Evolutionary conservation across 768 basidiomycete genomes (phyloP), one percentile per base, ranked within the genome.

Genomic region (Phlebiopsis flavidoalba): DNA sequence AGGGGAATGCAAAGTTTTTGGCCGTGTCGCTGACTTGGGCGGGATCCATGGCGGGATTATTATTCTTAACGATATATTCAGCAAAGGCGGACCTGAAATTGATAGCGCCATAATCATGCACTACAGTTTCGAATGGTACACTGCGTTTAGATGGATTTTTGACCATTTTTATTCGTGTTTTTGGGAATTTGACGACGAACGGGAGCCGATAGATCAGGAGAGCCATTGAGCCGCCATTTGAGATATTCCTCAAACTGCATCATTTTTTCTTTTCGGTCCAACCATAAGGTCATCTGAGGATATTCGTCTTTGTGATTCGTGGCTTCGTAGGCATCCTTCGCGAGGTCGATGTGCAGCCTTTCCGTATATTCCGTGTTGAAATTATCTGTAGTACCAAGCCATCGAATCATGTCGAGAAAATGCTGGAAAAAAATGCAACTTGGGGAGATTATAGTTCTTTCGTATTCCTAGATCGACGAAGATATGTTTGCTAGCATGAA

Each of bases 271-370:
- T 72, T 68, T 2, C 73, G 65, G 1, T 58, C 49, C 0, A 81
- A 67, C 75, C 75, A 78, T 0, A 53, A 26, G 0, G 73, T 72
- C 80, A 81, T 81, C 58, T 79, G 79, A 14, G 65, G 49, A 2
- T 64, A 57, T 59, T 68, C 69, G 31, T 70, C 61, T 24, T 63
- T 61, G 19, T 63, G 59, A 61, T 72, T 74, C 5, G 61, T 65
- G 4, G 68, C 66, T 1, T 65, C 46, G 60, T 72, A 74, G 0
- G 57, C 66, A 1, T 64, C 43, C 61, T 81, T 81, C 1, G 77
- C 74, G 48, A 69, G 73, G 64, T 80, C 72, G 51, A 80, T 80
- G 57, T 81, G 80, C 0, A 81, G 69, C 0, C 72, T 71, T 64
- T 72, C 63, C 60, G 70, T 33, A 54, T 66, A 43, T 59, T 75